Evolutionary conservation across 495 filamentous ascomycete species (phyloP).

Genomic region (Rhizodiscina lignyota): DNA sequence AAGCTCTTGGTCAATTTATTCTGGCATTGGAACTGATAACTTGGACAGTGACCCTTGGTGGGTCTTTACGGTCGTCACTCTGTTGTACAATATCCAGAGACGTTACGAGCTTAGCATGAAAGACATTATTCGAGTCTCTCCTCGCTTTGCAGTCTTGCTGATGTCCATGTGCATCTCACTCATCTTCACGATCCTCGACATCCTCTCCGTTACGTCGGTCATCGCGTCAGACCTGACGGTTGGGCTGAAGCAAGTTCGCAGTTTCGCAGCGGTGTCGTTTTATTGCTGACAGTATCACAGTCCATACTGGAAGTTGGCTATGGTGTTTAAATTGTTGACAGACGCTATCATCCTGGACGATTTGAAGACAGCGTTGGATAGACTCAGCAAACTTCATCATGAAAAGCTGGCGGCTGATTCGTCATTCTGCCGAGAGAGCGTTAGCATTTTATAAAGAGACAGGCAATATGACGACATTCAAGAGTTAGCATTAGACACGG

Average conservation of each 20-base stretch:
- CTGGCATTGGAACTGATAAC: not conserved
- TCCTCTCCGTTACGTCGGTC: slow-evolving; percentile 19
- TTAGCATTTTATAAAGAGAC: too few species aligned
- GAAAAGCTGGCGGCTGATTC: too few species aligned
- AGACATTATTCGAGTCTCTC: slow-evolving; percentile 31
- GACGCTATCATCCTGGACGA: slow-evolving; percentile 44
- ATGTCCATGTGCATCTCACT: slow-evolving; percentile 35
- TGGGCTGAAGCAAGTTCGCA: too few species aligned
- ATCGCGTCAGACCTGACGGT: slow-evolving; percentile 10
- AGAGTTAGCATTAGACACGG: too few species aligned
- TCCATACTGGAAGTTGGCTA: slow-evolving; percentile 32
- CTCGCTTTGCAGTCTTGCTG: slow-evolving; percentile 41
- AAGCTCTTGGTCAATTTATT: slow-evolving; percentile 1
- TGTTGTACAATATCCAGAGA: slow-evolving; percentile 37
- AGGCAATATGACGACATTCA: too few species aligned
- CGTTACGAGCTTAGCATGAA: slow-evolving; percentile 32
- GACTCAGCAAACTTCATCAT: slow-evolving; percentile 7
- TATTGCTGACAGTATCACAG: too few species aligned
- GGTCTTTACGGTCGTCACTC: slow-evolving; percentile 32
- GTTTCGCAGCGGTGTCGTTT: too few species aligned
- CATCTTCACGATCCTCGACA: slow-evolving; percentile 36
- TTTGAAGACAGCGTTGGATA: slow-evolving; percentile 42
- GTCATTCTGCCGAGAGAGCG: too few species aligned
- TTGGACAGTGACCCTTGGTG: slow-evolving; percentile 39
- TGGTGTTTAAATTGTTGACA: slow-evolving; percentile 44